These are phyloP conservation scores for Rhodotorula toruloides DNA, from an alignment of 768 basidiomycete genomes.

Conservation along the genomic window DNA sequence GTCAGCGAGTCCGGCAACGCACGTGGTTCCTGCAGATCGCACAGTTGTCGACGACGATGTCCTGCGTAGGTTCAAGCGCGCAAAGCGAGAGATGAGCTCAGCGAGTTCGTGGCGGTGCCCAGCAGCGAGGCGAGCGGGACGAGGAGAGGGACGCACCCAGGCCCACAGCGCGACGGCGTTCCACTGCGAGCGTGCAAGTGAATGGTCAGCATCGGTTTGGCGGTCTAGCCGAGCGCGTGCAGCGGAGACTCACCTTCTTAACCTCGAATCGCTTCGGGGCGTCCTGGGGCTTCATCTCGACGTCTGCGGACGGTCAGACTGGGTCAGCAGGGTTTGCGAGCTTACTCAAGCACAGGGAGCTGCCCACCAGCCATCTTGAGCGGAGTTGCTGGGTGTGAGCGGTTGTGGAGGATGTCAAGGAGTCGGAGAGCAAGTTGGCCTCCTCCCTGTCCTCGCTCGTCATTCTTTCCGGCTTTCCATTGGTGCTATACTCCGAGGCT, in stretches of 20 bases:
- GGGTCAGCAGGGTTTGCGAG: background rate
- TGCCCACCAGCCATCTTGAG: constrained; percentile 22
- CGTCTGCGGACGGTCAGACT: constrained; percentile 11
- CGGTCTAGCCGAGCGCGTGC: background rate
- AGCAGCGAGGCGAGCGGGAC: background rate
- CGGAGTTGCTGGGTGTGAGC: too few species aligned
- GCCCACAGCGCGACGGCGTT: constrained; percentile 98
- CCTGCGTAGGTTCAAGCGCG: constrained; percentile 48
- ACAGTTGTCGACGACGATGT: constrained; percentile 98
- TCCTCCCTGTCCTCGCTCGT: too few species aligned
- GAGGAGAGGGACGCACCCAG: constrained; percentile 60
- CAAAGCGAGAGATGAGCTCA: background rate
- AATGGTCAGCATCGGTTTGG: background rate
- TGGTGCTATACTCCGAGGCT: too few species aligned
- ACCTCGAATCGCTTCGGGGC: constrained; percentile 87
- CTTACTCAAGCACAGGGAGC: fast-evolving
- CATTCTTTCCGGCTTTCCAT: too few species aligned
- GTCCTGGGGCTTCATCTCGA: constrained; percentile 26
- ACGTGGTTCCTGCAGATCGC: constrained; percentile 74
- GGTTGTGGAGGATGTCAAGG: too few species aligned
- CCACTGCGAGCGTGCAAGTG: constrained; percentile 62
- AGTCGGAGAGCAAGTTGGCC: too few species aligned
- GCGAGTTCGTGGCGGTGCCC: background rate
- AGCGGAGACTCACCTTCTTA: constrained; percentile 70
- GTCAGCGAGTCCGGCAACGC: background rate